Percentiles rank a stretch among this genome's conserved stretches.
phyloP scores from a whole-genome alignment of 2,329 filamentous ascomycete genomes.

The Epichloe elymi region DNA sequence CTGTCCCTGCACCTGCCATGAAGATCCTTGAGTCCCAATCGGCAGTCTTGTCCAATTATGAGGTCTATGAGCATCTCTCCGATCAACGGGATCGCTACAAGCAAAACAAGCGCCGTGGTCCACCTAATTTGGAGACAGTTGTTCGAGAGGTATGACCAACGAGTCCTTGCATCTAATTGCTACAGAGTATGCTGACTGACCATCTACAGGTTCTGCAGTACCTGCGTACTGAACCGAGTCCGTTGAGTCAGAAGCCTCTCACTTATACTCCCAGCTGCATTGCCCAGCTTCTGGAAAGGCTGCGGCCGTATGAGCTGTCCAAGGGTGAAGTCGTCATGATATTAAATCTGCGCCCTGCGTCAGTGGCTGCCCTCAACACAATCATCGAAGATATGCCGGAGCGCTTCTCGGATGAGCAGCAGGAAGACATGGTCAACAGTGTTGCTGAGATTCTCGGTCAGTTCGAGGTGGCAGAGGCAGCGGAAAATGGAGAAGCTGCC shows the following conservation, averaged over 20 bases:
- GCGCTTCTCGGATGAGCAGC: conserved; percentile 46
- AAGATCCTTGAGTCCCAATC: conserved; percentile 61
- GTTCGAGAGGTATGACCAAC: conserved; percentile 44
- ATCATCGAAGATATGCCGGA: conserved; percentile 52
- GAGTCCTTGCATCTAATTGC: background rate
- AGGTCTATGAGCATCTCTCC: conserved; percentile 54
- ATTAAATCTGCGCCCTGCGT: conserved; percentile 49
- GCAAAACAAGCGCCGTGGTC: conserved; percentile 35
- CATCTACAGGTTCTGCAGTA: conserved; percentile 44
- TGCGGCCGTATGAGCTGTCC: conserved; percentile 46
- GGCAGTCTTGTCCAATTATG: conserved; percentile 57
- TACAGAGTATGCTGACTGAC: background rate
- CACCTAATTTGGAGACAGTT: conserved; percentile 46
- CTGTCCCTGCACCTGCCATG: conserved; percentile 26
- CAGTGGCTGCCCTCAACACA: conserved; percentile 43
- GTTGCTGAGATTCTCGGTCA: conserved; percentile 45
- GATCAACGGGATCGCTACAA: conserved; percentile 42
- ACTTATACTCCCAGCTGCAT: conserved; percentile 42
- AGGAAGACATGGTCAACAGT: conserved; percentile 42
- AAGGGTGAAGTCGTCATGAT: conserved; percentile 62
- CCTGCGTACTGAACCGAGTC: conserved; percentile 39
- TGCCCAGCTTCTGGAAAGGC: conserved; percentile 36
- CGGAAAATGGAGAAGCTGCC: conserved; percentile 18
- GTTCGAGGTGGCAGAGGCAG: conserved; percentile 19
- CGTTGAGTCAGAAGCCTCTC: conserved; percentile 39